These are phyloP conservation scores for Rhizopus sp. DNA, from an alignment of 371 early-diverging fungal species.

Conservation along the genomic window DNA sequence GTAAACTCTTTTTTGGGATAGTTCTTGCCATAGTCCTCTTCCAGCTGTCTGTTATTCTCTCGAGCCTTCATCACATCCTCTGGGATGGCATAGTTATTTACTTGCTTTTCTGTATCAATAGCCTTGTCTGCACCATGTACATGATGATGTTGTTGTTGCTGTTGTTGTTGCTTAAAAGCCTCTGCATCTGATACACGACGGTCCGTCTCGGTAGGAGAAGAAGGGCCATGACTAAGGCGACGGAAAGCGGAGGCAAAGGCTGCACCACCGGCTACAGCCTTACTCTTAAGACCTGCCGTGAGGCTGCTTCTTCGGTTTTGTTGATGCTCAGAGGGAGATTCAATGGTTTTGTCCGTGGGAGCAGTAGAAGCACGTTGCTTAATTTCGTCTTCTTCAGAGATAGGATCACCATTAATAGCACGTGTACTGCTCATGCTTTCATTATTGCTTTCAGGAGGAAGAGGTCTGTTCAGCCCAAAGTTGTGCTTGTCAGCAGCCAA, in stretches of 20 bases:
- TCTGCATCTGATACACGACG: conserved; percentile 17
- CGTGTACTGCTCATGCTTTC: conserved; percentile 25
- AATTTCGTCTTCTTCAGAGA: conserved; percentile 15
- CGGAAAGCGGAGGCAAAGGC: conserved; percentile 9
- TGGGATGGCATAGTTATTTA: too few relatives aligned
- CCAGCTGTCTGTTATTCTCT: too few relatives aligned
- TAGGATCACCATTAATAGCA: conserved; percentile 12
- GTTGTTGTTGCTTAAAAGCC: conserved; percentile 8
- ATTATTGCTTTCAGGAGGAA: not conserved
- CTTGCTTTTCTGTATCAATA: too few relatives aligned
- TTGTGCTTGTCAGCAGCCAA: not conserved
- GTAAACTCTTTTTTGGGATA: too few relatives aligned
- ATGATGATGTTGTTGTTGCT: too few relatives aligned
- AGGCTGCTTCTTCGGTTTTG: not conserved
- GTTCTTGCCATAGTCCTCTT: too few relatives aligned
- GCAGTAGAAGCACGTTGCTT: conserved; percentile 8
- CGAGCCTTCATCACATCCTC: too few relatives aligned
- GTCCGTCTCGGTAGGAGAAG: not conserved
- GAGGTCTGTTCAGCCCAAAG: not conserved
- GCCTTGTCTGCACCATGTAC: too few relatives aligned
- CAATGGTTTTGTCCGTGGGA: not conserved
- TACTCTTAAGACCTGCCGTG: not conserved
- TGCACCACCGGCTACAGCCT: not conserved
- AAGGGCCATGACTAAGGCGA: conserved; percentile 3
- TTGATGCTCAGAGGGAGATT: not conserved